A percentile compares a stretch with the other conserved stretches of the same genome.
These are phyloP conservation scores for Cadophora gregata DNA, from an alignment of 2,329 filamentous ascomycete species.

Conservation along the genomic window DNA sequence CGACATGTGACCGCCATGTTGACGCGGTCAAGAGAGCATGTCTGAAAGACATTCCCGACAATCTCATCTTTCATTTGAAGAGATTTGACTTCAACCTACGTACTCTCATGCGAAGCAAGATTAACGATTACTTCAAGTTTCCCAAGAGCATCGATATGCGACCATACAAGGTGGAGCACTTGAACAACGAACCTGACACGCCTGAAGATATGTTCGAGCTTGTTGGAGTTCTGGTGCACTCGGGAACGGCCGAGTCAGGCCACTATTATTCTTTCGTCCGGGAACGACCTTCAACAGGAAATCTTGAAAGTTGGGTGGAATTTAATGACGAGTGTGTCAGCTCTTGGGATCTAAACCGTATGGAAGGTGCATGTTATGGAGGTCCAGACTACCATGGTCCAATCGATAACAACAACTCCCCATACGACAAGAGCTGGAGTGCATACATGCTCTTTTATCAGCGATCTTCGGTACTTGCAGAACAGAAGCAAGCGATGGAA, in stretches of 20 bases:
- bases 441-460: slow-evolving; percentile 99
- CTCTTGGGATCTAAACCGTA: slow-evolving; percentile 73
- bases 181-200: slow-evolving; percentile 65
- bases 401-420: slow-evolving; percentile 52
- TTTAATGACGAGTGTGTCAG: slow-evolving; percentile 92
- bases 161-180: slow-evolving; percentile 85
- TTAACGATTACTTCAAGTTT: slow-evolving; percentile 94
- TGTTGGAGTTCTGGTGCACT: slow-evolving; percentile 93
- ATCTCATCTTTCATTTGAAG: slow-evolving; percentile 94
- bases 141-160: slow-evolving; percentile 84
- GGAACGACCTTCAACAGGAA: slow-evolving; percentile 66
- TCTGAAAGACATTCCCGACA: slow-evolving; percentile 89
- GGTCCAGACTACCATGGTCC: slow-evolving; percentile 63
- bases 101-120: slow-evolving; percentile 83
- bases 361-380: slow-evolving; percentile 83
- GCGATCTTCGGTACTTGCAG: slow-evolving; percentile 69
- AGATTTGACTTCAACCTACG: slow-evolving; percentile 82
- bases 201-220: slow-evolving; percentile 85
- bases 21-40: slow-evolving; percentile 94
- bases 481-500: slow-evolving; percentile 56
- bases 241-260: slow-evolving; percentile 89
- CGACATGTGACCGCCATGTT: slow-evolving; percentile 84
- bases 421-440: slow-evolving; percentile 76
- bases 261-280: slow-evolving; percentile 98
- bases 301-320: slow-evolving; percentile 74